Percentiles rank a stretch among this genome's conserved stretches.
These are phyloP conservation scores for Artemisia argyi DNA, from an alignment of 129 eudicot genomes.

Conservation along the genomic window DNA sequence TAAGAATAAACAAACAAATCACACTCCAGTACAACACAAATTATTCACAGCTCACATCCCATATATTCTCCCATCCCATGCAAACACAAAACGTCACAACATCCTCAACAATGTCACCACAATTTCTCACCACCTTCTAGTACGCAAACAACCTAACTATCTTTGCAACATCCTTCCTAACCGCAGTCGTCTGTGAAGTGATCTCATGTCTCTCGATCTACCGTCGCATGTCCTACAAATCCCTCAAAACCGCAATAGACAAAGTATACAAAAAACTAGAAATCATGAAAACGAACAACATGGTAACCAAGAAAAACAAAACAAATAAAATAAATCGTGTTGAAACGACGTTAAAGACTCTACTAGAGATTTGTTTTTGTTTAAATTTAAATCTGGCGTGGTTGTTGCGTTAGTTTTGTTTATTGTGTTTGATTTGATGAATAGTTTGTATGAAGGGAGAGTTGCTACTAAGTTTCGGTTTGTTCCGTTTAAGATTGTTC, in stretches of 20 bases:
- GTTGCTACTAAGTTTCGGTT: constrained; percentile 85
- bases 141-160: constrained; percentile 77
- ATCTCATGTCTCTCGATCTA: constrained; percentile 85
- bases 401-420: too few relatives aligned
- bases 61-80: background rate
- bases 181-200: constrained; percentile 78
- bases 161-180: constrained; percentile 64
- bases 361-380: too few relatives aligned
- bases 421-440: too few relatives aligned
- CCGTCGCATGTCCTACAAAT: constrained; percentile 84
- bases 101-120: constrained; percentile 47
- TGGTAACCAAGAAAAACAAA: constrained; percentile 51
- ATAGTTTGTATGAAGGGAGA: constrained; percentile 78
- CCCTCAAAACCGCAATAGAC: constrained; percentile 87
- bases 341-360: too few relatives aligned
- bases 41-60: background rate
- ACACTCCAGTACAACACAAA: background rate
- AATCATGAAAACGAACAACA: constrained; percentile 63
- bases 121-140: constrained; percentile 35
- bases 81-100: background rate
- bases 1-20: too few relatives aligned
- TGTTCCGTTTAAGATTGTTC: constrained; percentile 68
- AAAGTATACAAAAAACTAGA: constrained; percentile 90
- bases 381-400: too few relatives aligned
- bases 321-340: constrained; percentile 68